A percentile compares a stretch with the other conserved stretches of the same genome.
Conservation (phyloP, 192 early-diverging fungal species). For the Mycoemilia scoparia region DNA sequence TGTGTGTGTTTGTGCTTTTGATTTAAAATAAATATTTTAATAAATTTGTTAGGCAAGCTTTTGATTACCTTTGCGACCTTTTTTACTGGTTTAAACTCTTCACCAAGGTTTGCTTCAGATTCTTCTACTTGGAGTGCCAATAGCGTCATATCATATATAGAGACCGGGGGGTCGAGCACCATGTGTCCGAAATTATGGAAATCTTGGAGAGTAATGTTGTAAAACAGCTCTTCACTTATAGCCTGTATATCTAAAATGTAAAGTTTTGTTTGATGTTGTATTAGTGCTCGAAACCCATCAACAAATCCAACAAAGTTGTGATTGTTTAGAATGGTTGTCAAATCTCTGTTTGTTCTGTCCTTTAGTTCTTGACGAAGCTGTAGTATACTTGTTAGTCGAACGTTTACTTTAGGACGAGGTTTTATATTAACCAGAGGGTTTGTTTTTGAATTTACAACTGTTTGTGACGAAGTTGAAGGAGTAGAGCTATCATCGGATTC, state of each 20-base stretch:
- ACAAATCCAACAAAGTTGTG: slow-evolving; percentile 84
- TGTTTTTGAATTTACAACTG: not conserved
- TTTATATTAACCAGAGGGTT: too few species aligned
- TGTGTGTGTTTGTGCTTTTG: not conserved
- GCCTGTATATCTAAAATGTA: slow-evolving; percentile 69
- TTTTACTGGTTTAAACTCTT: slow-evolving; percentile 7
- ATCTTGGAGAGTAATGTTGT: slow-evolving; percentile 60
- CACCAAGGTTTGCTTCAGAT: slow-evolving; percentile 7
- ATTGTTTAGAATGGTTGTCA: slow-evolving; percentile 59
- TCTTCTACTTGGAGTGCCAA: slow-evolving; percentile 42
- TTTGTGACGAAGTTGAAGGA: not conserved
- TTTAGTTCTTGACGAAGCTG: slow-evolving; percentile 58
- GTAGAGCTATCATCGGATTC: too few species aligned
- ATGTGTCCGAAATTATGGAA: slow-evolving; percentile 83
- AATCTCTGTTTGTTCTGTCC: slow-evolving; percentile 20
- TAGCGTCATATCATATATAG: slow-evolving; percentile 46
- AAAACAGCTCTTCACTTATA: slow-evolving; percentile 72
- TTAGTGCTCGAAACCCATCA: slow-evolving; percentile 55
- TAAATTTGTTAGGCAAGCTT: slow-evolving; percentile 11
- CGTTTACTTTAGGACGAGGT: slow-evolving; percentile 53
- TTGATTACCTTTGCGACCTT: slow-evolving; percentile 5
- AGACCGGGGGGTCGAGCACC: slow-evolving; percentile 36
- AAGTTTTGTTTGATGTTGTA: slow-evolving; percentile 73
- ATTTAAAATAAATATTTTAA: not conserved
- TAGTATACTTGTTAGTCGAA: slow-evolving; percentile 63